Evolutionary conservation across 176 grass and related monocot species (phyloP).

Genomic region (Areca catechu): DNA sequence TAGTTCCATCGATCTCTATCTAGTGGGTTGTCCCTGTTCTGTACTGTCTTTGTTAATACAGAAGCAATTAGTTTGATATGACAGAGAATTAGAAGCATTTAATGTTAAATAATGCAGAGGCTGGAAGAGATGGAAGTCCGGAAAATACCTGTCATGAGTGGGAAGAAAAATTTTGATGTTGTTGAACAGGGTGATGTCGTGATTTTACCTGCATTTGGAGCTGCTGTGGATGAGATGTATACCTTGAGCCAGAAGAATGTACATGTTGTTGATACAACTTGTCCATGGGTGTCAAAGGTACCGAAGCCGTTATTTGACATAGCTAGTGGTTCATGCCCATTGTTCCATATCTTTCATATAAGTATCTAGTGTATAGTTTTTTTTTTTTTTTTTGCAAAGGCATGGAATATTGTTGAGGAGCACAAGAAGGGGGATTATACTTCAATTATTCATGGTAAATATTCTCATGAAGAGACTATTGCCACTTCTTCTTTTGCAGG

Average conservation of each 20-base stretch:
- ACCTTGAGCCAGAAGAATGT: constrained; percentile 91
- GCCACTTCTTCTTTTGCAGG: constrained; percentile 96
- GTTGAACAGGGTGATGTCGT: constrained; percentile 76
- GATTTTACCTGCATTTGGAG: constrained; percentile 90
- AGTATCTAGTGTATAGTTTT: not conserved
- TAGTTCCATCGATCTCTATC: too few relatives aligned
- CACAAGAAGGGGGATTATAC: constrained; percentile 97
- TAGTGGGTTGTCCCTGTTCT: too few relatives aligned
- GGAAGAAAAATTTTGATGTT: constrained; percentile 63
- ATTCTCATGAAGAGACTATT: constrained; percentile 90
- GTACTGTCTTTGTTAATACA: too few relatives aligned
- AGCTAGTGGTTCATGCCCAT: not conserved
- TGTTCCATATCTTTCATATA: not conserved
- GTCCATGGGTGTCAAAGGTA: constrained; percentile 99
- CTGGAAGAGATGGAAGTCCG: constrained; percentile 72
- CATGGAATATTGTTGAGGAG: constrained; percentile 96
- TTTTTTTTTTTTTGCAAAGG: constrained; percentile 27
- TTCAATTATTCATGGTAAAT: constrained; percentile 96
- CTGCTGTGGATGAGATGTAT: constrained; percentile 93
- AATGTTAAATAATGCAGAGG: constrained; percentile 34
- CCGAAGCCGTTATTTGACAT: not conserved
- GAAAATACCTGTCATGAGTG: constrained; percentile 51
- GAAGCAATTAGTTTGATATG: too few relatives aligned
- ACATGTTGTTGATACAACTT: constrained; percentile 93
- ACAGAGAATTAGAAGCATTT: not conserved